Evolutionary conservation across 2,329 filamentous ascomycete species (phyloP).

Genomic region (Gaeumannomyces tritici): DNA sequence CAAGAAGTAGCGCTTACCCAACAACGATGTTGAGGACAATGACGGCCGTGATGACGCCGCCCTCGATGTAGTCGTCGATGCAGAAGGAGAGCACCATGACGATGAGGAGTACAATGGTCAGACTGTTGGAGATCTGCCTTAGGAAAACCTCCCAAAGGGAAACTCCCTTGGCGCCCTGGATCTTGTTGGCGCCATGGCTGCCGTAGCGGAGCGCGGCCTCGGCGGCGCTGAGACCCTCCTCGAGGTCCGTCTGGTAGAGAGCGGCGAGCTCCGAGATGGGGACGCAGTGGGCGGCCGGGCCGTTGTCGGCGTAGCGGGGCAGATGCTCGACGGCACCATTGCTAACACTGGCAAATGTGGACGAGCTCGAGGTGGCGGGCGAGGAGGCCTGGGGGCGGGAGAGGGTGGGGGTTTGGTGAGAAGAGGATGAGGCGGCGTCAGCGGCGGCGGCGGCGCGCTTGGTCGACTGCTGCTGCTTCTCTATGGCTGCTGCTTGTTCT

Average conservation of each 20-base stretch:
- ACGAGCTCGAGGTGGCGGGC: constrained; percentile 8
- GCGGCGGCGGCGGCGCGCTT: neutral
- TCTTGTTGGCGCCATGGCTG: constrained; percentile 59
- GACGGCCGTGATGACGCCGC: constrained; percentile 56
- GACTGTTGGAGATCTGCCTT: constrained; percentile 68
- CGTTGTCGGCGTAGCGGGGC: constrained; percentile 16
- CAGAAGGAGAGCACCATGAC: constrained; percentile 63
- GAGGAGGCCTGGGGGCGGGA: constrained; percentile 4
- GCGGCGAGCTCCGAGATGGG: constrained; percentile 12
- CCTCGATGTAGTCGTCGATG: constrained; percentile 58
- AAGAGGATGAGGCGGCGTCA: neutral
- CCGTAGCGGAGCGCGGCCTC: constrained; percentile 57
- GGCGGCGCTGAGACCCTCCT: constrained; percentile 50
- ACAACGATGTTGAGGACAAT: constrained; percentile 60
- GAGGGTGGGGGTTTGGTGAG: neutral
- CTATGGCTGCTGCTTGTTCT: neutral
- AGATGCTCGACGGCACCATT: constrained; percentile 8
- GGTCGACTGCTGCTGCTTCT: constrained; percentile 1
- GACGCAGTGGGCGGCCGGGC: constrained; percentile 12
- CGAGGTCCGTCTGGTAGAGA: constrained; percentile 14
- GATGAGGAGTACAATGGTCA: constrained; percentile 64
- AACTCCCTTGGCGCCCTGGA: constrained; percentile 61
- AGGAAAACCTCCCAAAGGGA: constrained; percentile 68
- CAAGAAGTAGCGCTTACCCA: constrained; percentile 34
- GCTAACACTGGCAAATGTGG: constrained; percentile 11